Evolutionary conservation across 495 filamentous ascomycete genomes (phyloP).

Genomic region (Daldinia grandis): DNA sequence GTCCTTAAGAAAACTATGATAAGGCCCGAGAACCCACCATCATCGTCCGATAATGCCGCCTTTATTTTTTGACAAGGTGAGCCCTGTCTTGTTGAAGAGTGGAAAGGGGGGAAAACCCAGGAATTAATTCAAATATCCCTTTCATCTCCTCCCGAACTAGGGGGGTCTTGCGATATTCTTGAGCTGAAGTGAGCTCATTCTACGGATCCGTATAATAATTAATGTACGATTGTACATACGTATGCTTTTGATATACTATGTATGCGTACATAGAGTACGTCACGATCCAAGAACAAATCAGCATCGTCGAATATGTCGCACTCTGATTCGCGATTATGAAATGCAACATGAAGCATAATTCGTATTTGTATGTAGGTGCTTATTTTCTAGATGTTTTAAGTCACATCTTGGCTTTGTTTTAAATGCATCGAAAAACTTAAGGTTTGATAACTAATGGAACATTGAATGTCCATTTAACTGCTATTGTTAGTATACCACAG

Average conservation of each 20-base stretch:
- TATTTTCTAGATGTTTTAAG: background rate
- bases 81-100: constrained; percentile 14
- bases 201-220: background rate
- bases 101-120: constrained; percentile 14
- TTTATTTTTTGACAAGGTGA: constrained; percentile 19
- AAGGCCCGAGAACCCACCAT: constrained; percentile 23
- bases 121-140: constrained; percentile 19
- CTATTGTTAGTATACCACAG: background rate
- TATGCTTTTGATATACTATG: background rate
- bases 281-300: constrained; percentile 11
- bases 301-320: constrained; percentile 23
- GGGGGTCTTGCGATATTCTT: constrained; percentile 9
- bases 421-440: constrained; percentile 7
- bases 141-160: constrained; percentile 21
- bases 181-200: background rate
- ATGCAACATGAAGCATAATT: background rate
- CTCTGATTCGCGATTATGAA: constrained; percentile 28
- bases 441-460: background rate
- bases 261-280: background rate
- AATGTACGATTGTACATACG: background rate
- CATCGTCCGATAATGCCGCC: constrained; percentile 28
- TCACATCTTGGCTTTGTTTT: constrained; percentile 33
- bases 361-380: constrained; percentile 1
- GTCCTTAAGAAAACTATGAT: constrained; percentile 25
- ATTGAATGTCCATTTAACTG: background rate